phyloP scores from a whole-genome alignment of 2,329 filamentous ascomycete genomes.

The Myriosclerotinia curreyana region DNA sequence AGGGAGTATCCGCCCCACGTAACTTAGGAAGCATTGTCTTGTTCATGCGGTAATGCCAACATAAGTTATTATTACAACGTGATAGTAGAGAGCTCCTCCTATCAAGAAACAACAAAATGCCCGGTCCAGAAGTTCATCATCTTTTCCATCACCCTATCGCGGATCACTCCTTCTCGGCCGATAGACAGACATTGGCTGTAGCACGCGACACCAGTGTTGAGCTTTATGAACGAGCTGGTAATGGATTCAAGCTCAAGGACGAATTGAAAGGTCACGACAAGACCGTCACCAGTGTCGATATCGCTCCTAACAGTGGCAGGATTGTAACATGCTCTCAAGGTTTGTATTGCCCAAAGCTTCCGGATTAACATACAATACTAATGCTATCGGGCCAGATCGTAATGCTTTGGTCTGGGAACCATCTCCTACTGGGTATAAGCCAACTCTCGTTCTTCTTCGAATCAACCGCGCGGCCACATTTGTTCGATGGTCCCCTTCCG shows the following conservation, averaged over 20 bases:
- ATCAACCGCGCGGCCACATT: conserved; percentile 97
- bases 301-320: conserved; percentile 83
- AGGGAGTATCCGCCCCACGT: conserved; percentile 15
- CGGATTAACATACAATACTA: not conserved
- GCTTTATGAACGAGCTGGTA: conserved; percentile 74
- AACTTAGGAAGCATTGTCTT: conserved; percentile 17
- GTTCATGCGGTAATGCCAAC: conserved; percentile 21
- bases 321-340: conserved; percentile 98
- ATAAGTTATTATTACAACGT: conserved; percentile 39
- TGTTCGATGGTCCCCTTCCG: conserved; percentile 93
- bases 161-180: conserved; percentile 96
- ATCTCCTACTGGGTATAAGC: conserved; percentile 89
- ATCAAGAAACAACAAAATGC: conserved; percentile 65
- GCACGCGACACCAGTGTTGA: conserved; percentile 87
- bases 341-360: conserved; percentile 42
- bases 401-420: conserved; percentile 99
- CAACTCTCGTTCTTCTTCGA: conserved; percentile 90
- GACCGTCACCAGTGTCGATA: conserved; percentile 92
- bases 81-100: conserved; percentile 99
- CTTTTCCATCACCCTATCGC: conserved; percentile 95
- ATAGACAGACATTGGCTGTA: conserved; percentile 84
- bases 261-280: conserved; percentile 97
- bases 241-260: conserved; percentile 78
- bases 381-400: conserved; percentile 60
- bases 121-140: conserved; percentile 86